These are phyloP conservation scores for Blastomyces silverae DNA, from an alignment of 2,329 filamentous ascomycete genomes.

Conservation along the genomic window DNA sequence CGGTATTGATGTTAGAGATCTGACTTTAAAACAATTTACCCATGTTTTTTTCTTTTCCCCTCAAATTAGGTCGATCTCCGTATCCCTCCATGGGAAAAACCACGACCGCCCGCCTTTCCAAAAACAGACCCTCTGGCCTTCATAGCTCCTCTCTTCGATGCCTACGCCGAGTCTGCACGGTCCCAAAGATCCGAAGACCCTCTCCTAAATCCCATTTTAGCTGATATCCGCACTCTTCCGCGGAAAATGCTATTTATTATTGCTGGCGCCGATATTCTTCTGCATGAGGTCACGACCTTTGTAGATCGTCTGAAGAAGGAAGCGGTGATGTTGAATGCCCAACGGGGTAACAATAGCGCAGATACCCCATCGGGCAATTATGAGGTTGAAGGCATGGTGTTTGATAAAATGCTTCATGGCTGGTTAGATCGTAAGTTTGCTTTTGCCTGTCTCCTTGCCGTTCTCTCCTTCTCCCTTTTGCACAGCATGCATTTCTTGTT, in stretches of 20 bases:
- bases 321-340: conserved; percentile 18
- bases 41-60: background rate
- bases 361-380: conserved; percentile 19
- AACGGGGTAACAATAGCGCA: background rate
- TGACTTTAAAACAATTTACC: background rate
- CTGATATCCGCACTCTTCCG: conserved; percentile 33
- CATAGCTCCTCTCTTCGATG: conserved; percentile 41
- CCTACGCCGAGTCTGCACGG: conserved; percentile 35
- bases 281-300: conserved; percentile 39
- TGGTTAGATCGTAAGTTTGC: conserved; percentile 26
- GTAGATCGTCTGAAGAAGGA: conserved; percentile 32
- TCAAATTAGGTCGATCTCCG: conserved; percentile 35
- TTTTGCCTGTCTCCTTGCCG: background rate
- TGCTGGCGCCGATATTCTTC: conserved; percentile 39
- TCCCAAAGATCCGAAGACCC: conserved; percentile 28
- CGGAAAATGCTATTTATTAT: conserved; percentile 38
- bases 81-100: conserved; percentile 39
- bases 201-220: conserved; percentile 37
- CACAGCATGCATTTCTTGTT: background rate
- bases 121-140: conserved; percentile 36
- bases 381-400: conserved; percentile 25
- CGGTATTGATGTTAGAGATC: background rate
- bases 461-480: background rate
- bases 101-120: conserved; percentile 31
- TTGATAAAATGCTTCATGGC: conserved; percentile 31